Evolutionary conservation across 2,329 filamentous ascomycete genomes (phyloP).

Genomic region (Penicillium verrucosum): DNA sequence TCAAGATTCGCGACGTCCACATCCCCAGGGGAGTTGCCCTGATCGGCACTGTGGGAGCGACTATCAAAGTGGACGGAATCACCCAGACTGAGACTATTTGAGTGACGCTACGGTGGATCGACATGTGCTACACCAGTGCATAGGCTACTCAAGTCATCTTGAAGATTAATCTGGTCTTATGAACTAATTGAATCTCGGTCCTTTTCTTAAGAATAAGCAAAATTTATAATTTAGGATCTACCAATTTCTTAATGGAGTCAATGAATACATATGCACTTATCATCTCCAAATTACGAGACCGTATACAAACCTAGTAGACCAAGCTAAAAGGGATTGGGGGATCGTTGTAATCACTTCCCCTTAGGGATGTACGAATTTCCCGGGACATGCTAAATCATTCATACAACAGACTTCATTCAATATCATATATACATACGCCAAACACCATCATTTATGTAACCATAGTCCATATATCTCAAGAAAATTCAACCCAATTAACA

Average conservation of each 20-base stretch:
- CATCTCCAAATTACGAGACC: too few relatives aligned
- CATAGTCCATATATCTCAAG: background rate
- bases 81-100: slow-evolving; percentile 9
- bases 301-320: background rate
- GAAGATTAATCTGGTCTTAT: too few relatives aligned
- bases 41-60: slow-evolving; percentile 46
- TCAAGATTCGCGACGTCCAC: slow-evolving; percentile 54
- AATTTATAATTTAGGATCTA: too few relatives aligned
- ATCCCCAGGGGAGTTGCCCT: slow-evolving; percentile 58
- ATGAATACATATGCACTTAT: too few relatives aligned
- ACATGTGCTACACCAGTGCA: too few relatives aligned
- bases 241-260: too few relatives aligned
- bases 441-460: background rate
- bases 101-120: background rate
- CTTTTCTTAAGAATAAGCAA: too few relatives aligned
- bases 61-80: slow-evolving; percentile 18
- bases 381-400: background rate
- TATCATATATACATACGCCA: background rate
- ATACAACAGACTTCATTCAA: background rate
- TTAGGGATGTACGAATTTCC: background rate
- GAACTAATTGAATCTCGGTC: too few relatives aligned
- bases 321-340: background rate
- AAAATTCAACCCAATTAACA: background rate
- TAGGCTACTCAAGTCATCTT: too few relatives aligned
- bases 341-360: background rate